A percentile compares a stretch with the other conserved stretches of the same genome.
Evolutionary conservation across 148 eudicot species (phyloP).

Genomic region (Suaeda aralocaspica): DNA sequence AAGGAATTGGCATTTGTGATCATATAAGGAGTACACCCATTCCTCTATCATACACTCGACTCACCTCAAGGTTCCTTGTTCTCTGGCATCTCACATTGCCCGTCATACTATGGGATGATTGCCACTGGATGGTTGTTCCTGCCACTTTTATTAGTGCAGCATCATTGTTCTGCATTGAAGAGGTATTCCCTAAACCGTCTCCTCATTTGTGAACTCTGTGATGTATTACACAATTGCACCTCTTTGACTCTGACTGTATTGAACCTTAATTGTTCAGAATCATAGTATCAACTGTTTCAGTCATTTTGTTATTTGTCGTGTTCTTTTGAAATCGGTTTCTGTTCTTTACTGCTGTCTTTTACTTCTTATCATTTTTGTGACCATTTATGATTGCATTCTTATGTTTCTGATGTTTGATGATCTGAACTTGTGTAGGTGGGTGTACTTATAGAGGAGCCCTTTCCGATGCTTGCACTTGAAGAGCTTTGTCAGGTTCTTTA

Average conservation of each 20-base stretch:
- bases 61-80: conserved; percentile 91
- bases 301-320: not conserved
- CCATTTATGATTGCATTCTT: not conserved
- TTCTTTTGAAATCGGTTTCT: not conserved
- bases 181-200: conserved; percentile 46
- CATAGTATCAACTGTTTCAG: not conserved
- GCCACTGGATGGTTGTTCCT: conserved; percentile 97
- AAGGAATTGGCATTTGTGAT: conserved; percentile 89
- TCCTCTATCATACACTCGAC: conserved; percentile 94
- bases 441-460: conserved; percentile 96
- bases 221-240: not conserved
- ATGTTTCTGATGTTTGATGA: not conserved
- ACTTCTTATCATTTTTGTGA: too few species aligned
- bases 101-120: conserved; percentile 93
- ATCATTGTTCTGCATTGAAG: conserved; percentile 94
- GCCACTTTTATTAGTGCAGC: conserved; percentile 93
- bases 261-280: not conserved
- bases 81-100: conserved; percentile 98
- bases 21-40: conserved; percentile 74
- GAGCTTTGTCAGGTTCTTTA: conserved; percentile 57
- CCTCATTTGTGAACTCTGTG: not conserved
- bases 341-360: not conserved
- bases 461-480: conserved; percentile 91
- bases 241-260: not conserved
- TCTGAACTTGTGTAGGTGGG: conserved; percentile 58